Evolutionary conservation across 352 stramenopile species (phyloP), one percentile per base, ranked within the genome.

Genomic region (Pythium sp.): DNA sequence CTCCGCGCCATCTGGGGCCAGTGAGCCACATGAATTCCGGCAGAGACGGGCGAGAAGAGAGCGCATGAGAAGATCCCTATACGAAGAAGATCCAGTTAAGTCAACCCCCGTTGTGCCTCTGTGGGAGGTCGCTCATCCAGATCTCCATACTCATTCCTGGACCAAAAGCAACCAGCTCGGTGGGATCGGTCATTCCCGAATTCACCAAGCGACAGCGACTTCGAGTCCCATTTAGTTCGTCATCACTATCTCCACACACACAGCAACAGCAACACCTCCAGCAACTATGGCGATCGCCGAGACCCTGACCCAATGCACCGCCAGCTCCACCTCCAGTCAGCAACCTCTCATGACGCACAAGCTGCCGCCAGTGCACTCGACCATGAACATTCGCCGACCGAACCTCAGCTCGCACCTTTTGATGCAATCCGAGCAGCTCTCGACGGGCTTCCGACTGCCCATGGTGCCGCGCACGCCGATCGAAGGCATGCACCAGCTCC

Each of bases 271-370:
- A 61, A 46, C 28, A 61, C 22, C 28, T 11, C 11, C 49, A 59
- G 22, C 26, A 22, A 67, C n/a, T n/a, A n/a, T 67, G 61, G 61
- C 47, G 47, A 47, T 67, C 43, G 14, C 46, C 49, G 47, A 67
- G n/a, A 60, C 49, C n/a, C 32, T 26, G 58, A 53, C n/a, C 36
- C 36, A 41, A 34, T 54, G n/a, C 18, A 57, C 8, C n/a, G 30
- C n/a, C n/a, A 55, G n/a, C 49, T 15, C 46, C 26, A 67, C 32
- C 30, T 53, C 47, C 18, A 47, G 32, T n/a, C 61, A 65, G 26
- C 24, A 65, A 18, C 24, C 34, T 12, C 5, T 58, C 7, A 57
- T 60, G 46, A 60, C n/a, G 5, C 43, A 32, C 28, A 67, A 67
- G 8, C 61, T 64, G 58, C 58, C 51, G 20, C 61, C 61, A 7